Evolutionary conservation across 73 alveolate species (phyloP), one percentile per base, ranked within the genome.

Genomic region (Breviolum minutum): DNA sequence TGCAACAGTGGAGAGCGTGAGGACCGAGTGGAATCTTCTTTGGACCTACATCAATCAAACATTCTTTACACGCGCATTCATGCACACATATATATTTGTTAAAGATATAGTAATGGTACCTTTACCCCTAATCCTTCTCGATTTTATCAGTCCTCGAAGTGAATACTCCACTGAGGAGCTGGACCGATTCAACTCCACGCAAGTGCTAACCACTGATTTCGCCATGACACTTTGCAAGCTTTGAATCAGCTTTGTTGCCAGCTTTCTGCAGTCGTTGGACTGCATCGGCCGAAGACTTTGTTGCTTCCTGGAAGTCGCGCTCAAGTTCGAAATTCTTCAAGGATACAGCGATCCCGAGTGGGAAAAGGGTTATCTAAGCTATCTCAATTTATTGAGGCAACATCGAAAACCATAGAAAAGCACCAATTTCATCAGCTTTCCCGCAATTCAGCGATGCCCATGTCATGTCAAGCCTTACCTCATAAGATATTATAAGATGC

Each of bases 181-280:
- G 54, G 54, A 40, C 54, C 54, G 54, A 40, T 40, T 40, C 54
- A 40, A 40, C 54, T 0, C 54, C 3, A 40, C 54, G n/a, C n/a
- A n/a, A 40, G 54, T 40, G 54, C 54, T 40, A 40, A 40, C 54
- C 3, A 40, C 54, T 40, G 54, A 40, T 40, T 40, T 40, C 54
- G 88, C 68, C 92, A 61, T 24, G 74, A 61, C 26, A 54, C 97
- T 81, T 76, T 24, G 97, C 97, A 76, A 90, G 97, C 97, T 71
- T 90, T 20, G 97, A 77, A 71, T 90, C 97, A 30, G 97, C 97
- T 7, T 73, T 62, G 76, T 24, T 63, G 63, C 97, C 97, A 22
- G 87, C 97, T 40, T 69, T 76, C 97, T 73, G 97, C 64, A 90
- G 97, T 19, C 63, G 27, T 64, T 90, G 64, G 62, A 63, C 68